These are phyloP conservation scores for Gossypium longicalyx DNA, from an alignment of 345 rosid genomes.

Conservation along the genomic window DNA sequence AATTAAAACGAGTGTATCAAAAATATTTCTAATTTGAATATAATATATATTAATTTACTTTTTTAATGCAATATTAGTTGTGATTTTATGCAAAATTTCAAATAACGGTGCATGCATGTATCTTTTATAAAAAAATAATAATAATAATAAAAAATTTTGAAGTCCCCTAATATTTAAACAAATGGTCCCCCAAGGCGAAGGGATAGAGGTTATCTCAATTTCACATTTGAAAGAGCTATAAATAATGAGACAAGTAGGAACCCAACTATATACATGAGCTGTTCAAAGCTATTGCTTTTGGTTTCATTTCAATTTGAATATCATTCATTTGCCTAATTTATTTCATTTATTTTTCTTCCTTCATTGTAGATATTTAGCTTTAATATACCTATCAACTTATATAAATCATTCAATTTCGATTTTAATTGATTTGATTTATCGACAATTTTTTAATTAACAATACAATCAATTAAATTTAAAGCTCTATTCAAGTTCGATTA, in stretches of 20 bases:
- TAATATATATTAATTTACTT: no score
- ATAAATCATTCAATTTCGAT: no score
- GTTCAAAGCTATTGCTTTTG: not conserved
- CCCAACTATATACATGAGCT: not conserved
- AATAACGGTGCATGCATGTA: slow-evolving; percentile 1
- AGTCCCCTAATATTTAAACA: not conserved
- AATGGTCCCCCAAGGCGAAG: not conserved
- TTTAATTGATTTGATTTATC: no score
- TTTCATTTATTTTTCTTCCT: not conserved
- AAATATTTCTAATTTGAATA: no score
- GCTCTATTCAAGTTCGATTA: no score
- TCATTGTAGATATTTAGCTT: not conserved
- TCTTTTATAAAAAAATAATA: not conserved
- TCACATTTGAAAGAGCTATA: not conserved
- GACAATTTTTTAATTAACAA: no score
- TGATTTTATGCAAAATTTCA: not conserved
- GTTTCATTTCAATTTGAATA: not conserved
- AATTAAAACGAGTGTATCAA: no score
- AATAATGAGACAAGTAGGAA: not conserved
- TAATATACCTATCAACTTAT: not conserved
- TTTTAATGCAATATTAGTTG: not conserved
- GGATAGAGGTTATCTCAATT: not conserved
- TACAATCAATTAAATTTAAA: no score
- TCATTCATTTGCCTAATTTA: not conserved
- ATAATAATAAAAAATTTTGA: not conserved